A percentile compares a stretch with the other conserved stretches of the same genome.
These are phyloP conservation scores for Pachysandra terminalis DNA, from an alignment of 164 flowering plant genomes.

Conservation along the genomic window DNA sequence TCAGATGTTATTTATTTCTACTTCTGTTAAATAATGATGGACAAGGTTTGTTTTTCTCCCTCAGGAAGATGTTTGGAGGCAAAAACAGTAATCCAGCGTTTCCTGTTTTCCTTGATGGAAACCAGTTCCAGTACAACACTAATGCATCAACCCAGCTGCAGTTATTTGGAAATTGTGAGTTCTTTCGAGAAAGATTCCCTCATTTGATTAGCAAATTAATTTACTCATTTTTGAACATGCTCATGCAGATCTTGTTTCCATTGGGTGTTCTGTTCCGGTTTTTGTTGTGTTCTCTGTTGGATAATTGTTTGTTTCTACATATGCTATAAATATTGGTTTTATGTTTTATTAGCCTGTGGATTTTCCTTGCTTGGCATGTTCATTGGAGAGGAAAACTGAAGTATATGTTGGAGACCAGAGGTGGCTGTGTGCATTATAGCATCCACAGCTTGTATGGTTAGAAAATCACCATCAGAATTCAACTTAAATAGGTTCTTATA, in stretches of 20 bases:
- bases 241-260: too few relatives aligned
- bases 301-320: not conserved
- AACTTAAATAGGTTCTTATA: not conserved
- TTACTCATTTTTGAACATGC: not conserved
- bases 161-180: constrained; percentile 71
- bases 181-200: not conserved
- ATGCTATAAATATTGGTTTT: too few relatives aligned
- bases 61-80: constrained; percentile 65
- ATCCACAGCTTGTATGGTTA: too few relatives aligned
- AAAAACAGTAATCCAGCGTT: constrained; percentile 33
- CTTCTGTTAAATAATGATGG: constrained; percentile 1
- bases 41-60: constrained; percentile 6
- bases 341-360: too few relatives aligned
- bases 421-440: too few relatives aligned
- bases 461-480: not conserved
- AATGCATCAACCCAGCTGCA: constrained; percentile 64
- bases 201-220: not conserved
- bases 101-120: constrained; percentile 45
- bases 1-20: not conserved
- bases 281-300: not conserved
- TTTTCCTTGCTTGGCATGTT: not conserved
- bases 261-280: too few relatives aligned
- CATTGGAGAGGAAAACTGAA: not conserved
- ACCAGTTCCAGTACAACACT: constrained; percentile 40
- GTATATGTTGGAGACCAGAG: not conserved